Evolutionary conservation across 2,329 filamentous ascomycete species (phyloP).

Genomic region (Monilinia fructigena): DNA sequence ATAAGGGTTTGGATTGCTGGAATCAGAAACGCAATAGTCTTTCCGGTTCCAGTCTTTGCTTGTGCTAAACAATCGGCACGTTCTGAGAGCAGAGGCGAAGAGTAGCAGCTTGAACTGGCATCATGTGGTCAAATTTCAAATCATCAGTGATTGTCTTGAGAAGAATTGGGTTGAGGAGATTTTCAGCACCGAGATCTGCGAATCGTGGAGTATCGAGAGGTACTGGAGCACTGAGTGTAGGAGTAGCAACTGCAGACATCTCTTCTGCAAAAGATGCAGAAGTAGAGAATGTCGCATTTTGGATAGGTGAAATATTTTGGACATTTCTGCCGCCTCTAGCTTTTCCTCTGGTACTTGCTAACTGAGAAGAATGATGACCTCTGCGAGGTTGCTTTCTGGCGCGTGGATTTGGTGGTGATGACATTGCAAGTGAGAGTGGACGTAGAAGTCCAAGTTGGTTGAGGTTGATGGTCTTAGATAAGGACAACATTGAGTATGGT

Average conservation of each 20-base stretch:
- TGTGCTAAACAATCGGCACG: conserved; percentile 77
- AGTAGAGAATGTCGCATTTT: conserved; percentile 7
- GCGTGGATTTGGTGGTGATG: conserved; percentile 6
- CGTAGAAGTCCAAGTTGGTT: conserved; percentile 8
- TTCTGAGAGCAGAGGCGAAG: conserved; percentile 70
- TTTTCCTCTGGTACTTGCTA: conserved; percentile 10
- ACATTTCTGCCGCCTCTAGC: neutral
- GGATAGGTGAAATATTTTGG: conserved; percentile 3
- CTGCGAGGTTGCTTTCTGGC: conserved; percentile 18
- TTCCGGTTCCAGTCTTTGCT: conserved; percentile 95
- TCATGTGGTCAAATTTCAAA: conserved; percentile 84
- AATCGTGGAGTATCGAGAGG: conserved; percentile 50
- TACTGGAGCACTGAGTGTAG: conserved; percentile 43
- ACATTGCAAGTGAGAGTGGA: conserved; percentile 9
- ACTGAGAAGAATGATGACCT: conserved; percentile 8
- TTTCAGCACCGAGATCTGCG: conserved; percentile 45
- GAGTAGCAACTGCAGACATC: conserved; percentile 36
- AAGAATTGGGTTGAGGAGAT: conserved; percentile 48
- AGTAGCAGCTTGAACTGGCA: conserved; percentile 82
- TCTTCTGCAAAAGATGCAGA: conserved; percentile 15
- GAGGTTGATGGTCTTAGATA: conserved; percentile 8
- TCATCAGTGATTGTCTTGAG: conserved; percentile 62
- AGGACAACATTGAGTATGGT: neutral
- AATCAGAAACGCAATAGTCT: conserved; percentile 89
- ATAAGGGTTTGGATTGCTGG: conserved; percentile 74